These are phyloP conservation scores for Acanthamoeba castellanii DNA, from an alignment of 208 protist species.

Conservation along the genomic window DNA sequence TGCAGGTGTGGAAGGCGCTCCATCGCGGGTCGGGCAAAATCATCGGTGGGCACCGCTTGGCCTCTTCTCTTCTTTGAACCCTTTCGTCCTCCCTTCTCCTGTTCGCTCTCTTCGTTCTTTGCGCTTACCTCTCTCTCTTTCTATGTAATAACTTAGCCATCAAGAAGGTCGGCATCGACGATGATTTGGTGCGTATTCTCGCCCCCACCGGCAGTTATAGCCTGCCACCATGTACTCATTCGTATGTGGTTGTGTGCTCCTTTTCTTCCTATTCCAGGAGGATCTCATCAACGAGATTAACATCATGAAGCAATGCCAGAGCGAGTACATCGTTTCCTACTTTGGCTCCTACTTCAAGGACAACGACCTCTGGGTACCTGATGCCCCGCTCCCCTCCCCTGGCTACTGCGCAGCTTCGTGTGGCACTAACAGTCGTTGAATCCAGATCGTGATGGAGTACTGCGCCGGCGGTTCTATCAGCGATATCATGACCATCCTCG, in stretches of 20 bases:
- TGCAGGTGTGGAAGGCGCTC: constrained; percentile 62
- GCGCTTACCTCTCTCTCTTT: not conserved
- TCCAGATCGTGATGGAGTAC: constrained; percentile 90
- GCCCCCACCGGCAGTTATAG: not conserved
- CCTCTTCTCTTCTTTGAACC: not conserved
- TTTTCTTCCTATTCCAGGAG: constrained; percentile 43
- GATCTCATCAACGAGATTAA: constrained; percentile 88
- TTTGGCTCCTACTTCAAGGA: constrained; percentile 85
- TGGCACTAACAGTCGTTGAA: too few relatives aligned
- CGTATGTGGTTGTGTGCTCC: not conserved
- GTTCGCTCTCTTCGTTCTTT: not conserved
- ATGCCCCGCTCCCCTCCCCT: too few relatives aligned
- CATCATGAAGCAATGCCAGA: constrained; percentile 86
- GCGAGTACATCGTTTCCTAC: constrained; percentile 85
- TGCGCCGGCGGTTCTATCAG: constrained; percentile 76
- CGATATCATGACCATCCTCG: constrained; percentile 58
- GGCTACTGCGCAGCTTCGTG: too few relatives aligned
- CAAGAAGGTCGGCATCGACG: constrained; percentile 38
- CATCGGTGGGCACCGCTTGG: not conserved
- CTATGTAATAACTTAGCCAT: not conserved
- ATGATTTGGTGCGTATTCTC: not conserved
- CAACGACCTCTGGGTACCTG: constrained; percentile 82
- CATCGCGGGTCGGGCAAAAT: constrained; percentile 53
- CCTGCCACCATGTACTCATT: not conserved
- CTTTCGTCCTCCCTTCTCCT: not conserved